Evolutionary conservation across 805 yeast genomes (phyloP), one percentile per base, ranked within the genome.

Genomic region (Candida berthetii): DNA sequence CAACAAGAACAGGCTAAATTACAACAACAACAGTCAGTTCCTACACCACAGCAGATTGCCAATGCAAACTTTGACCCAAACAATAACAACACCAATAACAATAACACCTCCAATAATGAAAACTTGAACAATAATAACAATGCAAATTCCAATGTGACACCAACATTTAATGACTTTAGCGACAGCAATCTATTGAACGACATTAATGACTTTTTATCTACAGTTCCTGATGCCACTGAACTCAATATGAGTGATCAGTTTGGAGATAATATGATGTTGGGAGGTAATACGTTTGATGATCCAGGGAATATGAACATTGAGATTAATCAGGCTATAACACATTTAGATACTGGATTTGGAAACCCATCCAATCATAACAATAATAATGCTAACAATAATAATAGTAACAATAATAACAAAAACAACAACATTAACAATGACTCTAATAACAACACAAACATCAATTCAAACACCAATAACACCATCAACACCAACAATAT

Each of bases 201-300:
- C 33, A 47, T 57, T 19, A 54, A 54, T 31, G 52, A 54, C 16
- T 57, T 57, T 33, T 40, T 57, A 16, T 47, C 57, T 8, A 48
- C 51, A 9, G 56, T 55, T 3, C 58, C 61, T 29, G 70, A 64
- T 40, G 50, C 58, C 31, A 44, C 53, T 6, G 66, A 59, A 16
- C 43, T 58, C 29, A 57, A 51, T 20, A 48, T 61, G 41, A 27
- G 40, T 37, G 48, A 47, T n/a, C 50, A 49, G 14, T 53, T 47
- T 32, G 13, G 50, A 49, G 38, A 49, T 45, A 14, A 51, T 43
- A 18, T 55, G 29, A 52, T 51, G 49, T 53, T 53, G 37, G 36
- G 24, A 1, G 45, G 39, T 24, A 35, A 34, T 25, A 38, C 37
- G 36, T 34, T 36, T 31, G 40, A 31, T 18, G 32, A 35, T 17